Evolutionary conservation across 2,329 filamentous ascomycete genomes (phyloP).

Genomic region (Microdochium trichocladiopsis): DNA sequence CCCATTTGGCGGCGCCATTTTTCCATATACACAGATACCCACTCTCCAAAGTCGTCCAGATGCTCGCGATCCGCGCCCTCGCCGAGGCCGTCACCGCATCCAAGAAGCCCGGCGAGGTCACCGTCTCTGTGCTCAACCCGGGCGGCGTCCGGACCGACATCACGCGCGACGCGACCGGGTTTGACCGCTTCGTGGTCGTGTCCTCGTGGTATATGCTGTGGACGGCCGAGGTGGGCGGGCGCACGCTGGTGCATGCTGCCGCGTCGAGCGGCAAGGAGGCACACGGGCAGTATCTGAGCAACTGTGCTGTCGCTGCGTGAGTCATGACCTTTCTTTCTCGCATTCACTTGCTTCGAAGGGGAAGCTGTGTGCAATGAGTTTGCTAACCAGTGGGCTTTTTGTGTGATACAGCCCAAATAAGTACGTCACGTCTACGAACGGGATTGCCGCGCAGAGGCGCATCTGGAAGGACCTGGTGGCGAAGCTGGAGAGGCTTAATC

Average conservation of each 20-base stretch:
- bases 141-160: conserved; percentile 44
- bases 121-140: conserved; percentile 44
- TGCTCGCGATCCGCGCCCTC: conserved; percentile 16
- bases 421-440: conserved; percentile 31
- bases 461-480: conserved; percentile 34
- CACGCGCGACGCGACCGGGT: conserved; percentile 20
- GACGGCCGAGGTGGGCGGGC: conserved; percentile 37
- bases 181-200: conserved; percentile 4
- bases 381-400: too few relatives aligned
- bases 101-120: conserved; percentile 22
- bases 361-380: too few relatives aligned
- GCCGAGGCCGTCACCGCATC: conserved; percentile 5
- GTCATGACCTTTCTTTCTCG: too few relatives aligned
- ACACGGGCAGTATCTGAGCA: conserved; percentile 37
- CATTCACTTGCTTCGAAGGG: too few relatives aligned
- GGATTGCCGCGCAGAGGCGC: conserved; percentile 24
- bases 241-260: conserved; percentile 30
- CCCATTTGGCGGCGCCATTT: too few relatives aligned
- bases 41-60: conserved; percentile 22
- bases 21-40: conserved; percentile 12
- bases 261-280: conserved; percentile 28
- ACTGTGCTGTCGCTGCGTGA: conserved; percentile 16
- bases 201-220: conserved; percentile 27
- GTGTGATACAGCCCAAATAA: conserved; percentile 11
- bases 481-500: conserved; percentile 32